Evolutionary conservation across 345 rosid genomes (phyloP).

Genomic region (Angophora floribunda): DNA sequence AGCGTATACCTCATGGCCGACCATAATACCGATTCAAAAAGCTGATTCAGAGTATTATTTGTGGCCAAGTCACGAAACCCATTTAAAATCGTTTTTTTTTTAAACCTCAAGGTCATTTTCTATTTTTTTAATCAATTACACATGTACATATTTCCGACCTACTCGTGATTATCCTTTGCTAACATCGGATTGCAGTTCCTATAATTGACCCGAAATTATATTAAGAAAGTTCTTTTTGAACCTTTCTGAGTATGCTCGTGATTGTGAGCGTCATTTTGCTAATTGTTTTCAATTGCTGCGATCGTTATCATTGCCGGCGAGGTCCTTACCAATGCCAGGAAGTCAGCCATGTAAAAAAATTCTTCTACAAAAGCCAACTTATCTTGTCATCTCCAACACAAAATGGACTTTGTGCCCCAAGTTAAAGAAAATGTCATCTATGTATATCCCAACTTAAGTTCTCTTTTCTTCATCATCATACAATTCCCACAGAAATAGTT

Average conservation of each 20-base stretch:
- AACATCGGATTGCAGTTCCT: background rate
- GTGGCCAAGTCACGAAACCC: background rate
- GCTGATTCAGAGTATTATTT: background rate
- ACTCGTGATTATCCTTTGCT: background rate
- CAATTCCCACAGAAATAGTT: background rate
- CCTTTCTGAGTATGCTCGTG: background rate
- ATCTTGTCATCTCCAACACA: background rate
- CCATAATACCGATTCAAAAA: background rate
- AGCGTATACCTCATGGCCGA: rapidly evolving
- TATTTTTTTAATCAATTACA: background rate
- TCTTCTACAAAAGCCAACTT: background rate
- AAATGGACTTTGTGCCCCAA: background rate
- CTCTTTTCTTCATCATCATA: background rate
- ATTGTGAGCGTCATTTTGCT: background rate
- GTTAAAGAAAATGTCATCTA: background rate
- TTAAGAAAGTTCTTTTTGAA: background rate
- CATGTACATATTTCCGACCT: background rate
- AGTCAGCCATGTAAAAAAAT: background rate
- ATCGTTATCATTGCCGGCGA: background rate
- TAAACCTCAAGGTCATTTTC: background rate
- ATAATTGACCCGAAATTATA: background rate
- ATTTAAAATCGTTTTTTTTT: background rate
- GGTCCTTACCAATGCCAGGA: background rate
- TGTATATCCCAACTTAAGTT: background rate
- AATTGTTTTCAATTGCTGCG: background rate